A percentile compares a stretch with the other conserved stretches of the same genome.
phyloP scores from a whole-genome alignment of 371 early-diverging fungal species.

The Zychaea mexicana region DNA sequence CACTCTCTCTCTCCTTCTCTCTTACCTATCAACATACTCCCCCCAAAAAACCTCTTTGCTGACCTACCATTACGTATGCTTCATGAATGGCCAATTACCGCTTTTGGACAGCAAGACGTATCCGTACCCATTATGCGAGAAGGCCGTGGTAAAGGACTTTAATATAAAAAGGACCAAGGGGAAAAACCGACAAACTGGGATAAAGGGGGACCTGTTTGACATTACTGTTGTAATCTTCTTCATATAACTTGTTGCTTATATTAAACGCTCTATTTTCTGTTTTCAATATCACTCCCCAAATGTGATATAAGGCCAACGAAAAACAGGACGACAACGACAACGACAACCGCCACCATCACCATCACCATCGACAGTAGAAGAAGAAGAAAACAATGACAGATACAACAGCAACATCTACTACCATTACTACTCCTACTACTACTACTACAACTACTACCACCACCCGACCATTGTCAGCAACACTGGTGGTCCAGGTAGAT shows the following conservation, averaged over 20 bases:
- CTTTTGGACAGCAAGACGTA: too few species aligned
- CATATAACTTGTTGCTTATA: too few species aligned
- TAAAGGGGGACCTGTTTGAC: too few species aligned
- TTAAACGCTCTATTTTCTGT: too few species aligned
- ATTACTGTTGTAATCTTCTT: too few species aligned
- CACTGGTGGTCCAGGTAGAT: background rate
- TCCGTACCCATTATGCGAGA: background rate
- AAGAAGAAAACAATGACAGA: background rate
- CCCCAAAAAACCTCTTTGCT: background rate
- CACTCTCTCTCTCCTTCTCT: background rate
- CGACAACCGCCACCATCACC: too few species aligned
- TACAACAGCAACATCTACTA: background rate
- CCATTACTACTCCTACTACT: too few species aligned
- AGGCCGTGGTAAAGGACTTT: background rate
- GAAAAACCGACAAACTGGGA: too few species aligned
- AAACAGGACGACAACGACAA: too few species aligned
- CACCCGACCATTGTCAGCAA: too few species aligned
- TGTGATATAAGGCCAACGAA: background rate
- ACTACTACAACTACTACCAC: background rate
- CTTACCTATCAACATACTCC: background rate
- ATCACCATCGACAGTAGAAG: too few species aligned
- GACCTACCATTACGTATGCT: slow-evolving; percentile 1
- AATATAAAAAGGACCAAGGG: background rate
- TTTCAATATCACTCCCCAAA: background rate
- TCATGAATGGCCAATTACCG: background rate